phyloP scores from a whole-genome alignment of 2,329 filamentous ascomycete genomes.

The Diaporthe ilicicola region DNA sequence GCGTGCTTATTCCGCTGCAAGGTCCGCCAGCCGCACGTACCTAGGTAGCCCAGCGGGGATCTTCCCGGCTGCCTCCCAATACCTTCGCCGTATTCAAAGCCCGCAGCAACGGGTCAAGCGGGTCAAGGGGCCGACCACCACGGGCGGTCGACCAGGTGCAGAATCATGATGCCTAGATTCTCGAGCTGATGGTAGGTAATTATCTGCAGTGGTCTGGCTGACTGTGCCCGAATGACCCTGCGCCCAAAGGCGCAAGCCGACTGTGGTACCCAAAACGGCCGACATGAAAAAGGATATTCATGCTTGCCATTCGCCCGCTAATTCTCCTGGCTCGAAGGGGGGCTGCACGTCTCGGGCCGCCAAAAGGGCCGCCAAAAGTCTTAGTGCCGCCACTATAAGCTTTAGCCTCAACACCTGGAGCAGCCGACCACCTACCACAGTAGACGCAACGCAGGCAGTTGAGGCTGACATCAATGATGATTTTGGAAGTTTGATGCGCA shows the following conservation, averaged over 20 bases:
- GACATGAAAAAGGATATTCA: not conserved
- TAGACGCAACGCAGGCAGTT: too few relatives aligned
- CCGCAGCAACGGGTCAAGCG: not conserved
- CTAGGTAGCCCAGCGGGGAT: conserved; percentile 16
- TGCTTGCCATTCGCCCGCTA: not conserved
- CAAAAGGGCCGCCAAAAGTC: not conserved
- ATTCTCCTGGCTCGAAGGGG: not conserved
- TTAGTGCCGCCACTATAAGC: not conserved
- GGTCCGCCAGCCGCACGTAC: not conserved
- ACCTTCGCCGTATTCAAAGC: not conserved
- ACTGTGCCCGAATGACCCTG: not conserved
- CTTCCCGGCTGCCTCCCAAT: not conserved
- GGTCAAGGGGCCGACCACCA: not conserved
- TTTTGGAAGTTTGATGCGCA: not conserved
- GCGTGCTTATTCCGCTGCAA: conserved; percentile 15
- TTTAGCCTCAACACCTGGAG: not conserved
- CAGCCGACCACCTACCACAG: not conserved
- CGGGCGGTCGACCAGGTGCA: not conserved
- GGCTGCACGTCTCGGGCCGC: conserved; percentile 5
- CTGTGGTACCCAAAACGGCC: not conserved
- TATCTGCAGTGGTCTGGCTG: conserved; percentile 3
- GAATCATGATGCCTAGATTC: not conserved
- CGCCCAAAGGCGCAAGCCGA: not conserved
- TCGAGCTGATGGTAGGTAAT: conserved; percentile 1
- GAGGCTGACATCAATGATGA: conserved; percentile 10